These are phyloP conservation scores for Acanthamoeba quina DNA, from an alignment of 208 protist genomes.

Conservation along the genomic window DNA sequence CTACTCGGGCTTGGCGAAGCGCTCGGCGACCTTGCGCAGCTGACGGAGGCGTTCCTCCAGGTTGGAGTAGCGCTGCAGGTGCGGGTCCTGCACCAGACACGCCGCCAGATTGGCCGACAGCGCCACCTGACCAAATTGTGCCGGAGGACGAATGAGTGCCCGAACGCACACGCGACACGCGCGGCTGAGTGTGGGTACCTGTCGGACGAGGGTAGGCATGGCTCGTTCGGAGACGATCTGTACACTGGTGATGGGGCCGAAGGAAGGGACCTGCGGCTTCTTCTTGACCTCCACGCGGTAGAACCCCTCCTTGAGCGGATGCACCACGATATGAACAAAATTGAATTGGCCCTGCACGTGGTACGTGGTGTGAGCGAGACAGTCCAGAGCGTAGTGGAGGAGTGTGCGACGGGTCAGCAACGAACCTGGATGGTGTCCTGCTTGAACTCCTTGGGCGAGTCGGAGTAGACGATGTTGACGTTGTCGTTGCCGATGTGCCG, in stretches of 20 bases:
- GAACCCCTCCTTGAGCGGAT: slow-evolving; percentile 74
- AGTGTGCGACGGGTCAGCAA: neutral
- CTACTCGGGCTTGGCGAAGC: slow-evolving; percentile 22
- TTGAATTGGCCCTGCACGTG: slow-evolving; percentile 80
- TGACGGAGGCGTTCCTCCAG: slow-evolving; percentile 58
- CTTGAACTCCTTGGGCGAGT: slow-evolving; percentile 49
- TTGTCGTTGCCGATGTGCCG: slow-evolving; percentile 84
- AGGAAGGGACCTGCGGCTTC: slow-evolving; percentile 79
- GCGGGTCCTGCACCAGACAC: slow-evolving; percentile 15
- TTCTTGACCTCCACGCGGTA: slow-evolving; percentile 82
- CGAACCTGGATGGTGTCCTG: slow-evolving; percentile 66
- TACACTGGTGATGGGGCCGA: slow-evolving; percentile 77
- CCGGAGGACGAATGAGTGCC: neutral
- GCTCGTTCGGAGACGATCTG: slow-evolving; percentile 78
- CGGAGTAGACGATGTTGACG: slow-evolving; percentile 82
- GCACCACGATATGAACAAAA: slow-evolving; percentile 80
- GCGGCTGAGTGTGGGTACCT: neutral
- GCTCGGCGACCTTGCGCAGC: slow-evolving; percentile 12
- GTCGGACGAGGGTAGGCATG: slow-evolving; percentile 75
- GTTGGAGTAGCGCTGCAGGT: slow-evolving; percentile 28
- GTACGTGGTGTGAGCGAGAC: neutral
- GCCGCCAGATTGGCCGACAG: slow-evolving; percentile 39
- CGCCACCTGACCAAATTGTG: neutral
- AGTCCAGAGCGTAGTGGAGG: neutral
- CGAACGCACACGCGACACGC: neutral